phyloP scores from a whole-genome alignment of 1,284 basidiomycete species.

The Polyporus tsugae region DNA sequence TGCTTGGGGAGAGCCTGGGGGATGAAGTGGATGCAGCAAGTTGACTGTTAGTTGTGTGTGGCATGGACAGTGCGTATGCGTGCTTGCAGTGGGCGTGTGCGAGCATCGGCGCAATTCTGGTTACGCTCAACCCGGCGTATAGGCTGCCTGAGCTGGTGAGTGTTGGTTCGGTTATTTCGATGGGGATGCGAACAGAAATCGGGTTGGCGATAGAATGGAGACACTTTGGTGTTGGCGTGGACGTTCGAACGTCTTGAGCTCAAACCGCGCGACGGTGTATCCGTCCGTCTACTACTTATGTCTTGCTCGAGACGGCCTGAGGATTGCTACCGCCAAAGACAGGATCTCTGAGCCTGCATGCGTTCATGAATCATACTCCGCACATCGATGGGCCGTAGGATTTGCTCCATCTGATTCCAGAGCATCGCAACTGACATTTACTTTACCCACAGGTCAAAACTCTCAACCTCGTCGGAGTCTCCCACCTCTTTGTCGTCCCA shows the following conservation, averaged over 20 bases:
- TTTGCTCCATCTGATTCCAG: neutral
- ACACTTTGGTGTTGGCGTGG: neutral
- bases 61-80: slow-evolving; percentile 71
- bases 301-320: too few species aligned
- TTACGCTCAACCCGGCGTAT: slow-evolving; percentile 87
- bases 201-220: neutral
- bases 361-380: neutral
- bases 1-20: neutral
- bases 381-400: neutral
- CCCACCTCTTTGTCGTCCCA: slow-evolving; percentile 79
- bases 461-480: slow-evolving; percentile 73
- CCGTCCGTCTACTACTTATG: too few species aligned
- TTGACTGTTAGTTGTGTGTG: neutral
- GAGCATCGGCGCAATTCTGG: slow-evolving; percentile 80
- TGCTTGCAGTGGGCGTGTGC: slow-evolving; percentile 87
- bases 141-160: slow-evolving; percentile 73
- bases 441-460: slow-evolving; percentile 57
- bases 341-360: neutral
- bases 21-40: neutral
- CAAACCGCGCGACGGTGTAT: neutral
- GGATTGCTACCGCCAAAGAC: too few species aligned
- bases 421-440: neutral
- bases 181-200: neutral
- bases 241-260: neutral
- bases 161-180: slow-evolving; percentile 19